phyloP scores from a whole-genome alignment of 1,284 basidiomycete species.

The Grifola frondosa region DNA sequence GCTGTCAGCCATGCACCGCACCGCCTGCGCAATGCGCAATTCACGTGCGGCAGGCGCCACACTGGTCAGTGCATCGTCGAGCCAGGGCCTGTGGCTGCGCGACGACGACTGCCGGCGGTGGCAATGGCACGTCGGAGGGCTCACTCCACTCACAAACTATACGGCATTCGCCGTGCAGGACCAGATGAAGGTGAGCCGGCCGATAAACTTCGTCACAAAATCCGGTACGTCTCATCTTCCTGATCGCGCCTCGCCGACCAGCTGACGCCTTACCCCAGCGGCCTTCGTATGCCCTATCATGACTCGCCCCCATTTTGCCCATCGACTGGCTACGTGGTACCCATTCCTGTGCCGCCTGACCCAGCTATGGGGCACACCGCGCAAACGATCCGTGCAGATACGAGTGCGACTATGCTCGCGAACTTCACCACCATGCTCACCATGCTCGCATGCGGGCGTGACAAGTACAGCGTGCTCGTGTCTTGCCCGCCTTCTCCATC shows the following conservation, averaged over 20 bases:
- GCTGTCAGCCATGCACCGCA: slow-evolving; percentile 49
- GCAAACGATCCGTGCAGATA: slow-evolving; percentile 50
- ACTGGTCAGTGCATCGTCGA: slow-evolving; percentile 17
- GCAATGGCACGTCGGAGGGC: slow-evolving; percentile 62
- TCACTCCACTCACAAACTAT: slow-evolving; percentile 68
- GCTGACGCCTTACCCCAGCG: slow-evolving; percentile 42
- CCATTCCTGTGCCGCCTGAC: slow-evolving; percentile 49
- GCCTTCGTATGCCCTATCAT: slow-evolving; percentile 74
- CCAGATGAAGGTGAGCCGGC: slow-evolving; percentile 53
- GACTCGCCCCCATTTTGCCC: slow-evolving; percentile 76
- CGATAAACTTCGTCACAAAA: slow-evolving; percentile 69
- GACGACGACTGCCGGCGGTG: slow-evolving; percentile 59
- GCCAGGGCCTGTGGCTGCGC: slow-evolving; percentile 53
- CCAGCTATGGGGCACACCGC: slow-evolving; percentile 48
- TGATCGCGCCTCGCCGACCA: background rate
- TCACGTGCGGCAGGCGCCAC: slow-evolving; percentile 23
- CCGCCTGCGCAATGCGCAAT: slow-evolving; percentile 58
- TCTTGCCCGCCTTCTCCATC: slow-evolving; percentile 57
- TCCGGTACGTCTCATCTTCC: slow-evolving; percentile 47
- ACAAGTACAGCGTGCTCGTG: slow-evolving; percentile 76
- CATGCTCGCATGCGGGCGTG: slow-evolving; percentile 77
- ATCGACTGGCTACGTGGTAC: slow-evolving; percentile 66
- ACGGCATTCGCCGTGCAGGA: slow-evolving; percentile 62
- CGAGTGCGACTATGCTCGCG: slow-evolving; percentile 58
- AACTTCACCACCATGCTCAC: slow-evolving; percentile 75